Evolutionary conservation across 768 basidiomycete species (phyloP), one percentile per base, ranked within the genome.

Genomic region (Leccinum barrowsii): DNA sequence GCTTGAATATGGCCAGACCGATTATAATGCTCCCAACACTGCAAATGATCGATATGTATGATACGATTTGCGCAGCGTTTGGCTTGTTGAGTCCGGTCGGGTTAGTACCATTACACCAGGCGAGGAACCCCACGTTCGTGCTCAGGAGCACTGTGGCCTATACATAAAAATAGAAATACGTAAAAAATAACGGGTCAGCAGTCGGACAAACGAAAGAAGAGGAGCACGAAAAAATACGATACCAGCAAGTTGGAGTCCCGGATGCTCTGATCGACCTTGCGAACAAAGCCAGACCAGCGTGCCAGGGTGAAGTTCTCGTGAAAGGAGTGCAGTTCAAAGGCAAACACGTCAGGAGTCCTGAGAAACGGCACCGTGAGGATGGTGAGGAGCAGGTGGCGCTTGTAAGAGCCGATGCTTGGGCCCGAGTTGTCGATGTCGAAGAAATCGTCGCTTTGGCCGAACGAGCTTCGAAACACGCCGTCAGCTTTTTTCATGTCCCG

Each of bases 221-320:
- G 4, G 40, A n/a, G 40, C 40, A 42, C 40, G 42, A 15, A 4
- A 42, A 24, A 42, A 24, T 13, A 52, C n/a, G 47, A 52, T 60
- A 70, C 70, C 63, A 72, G 57, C 32, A 72, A 49, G 42, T 72
- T 72, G 32, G 70, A 72, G 37, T 72, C 70, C 13, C 70, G 68
- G 21, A 72, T 69, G n/a, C 70, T 72, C 21, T 59, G 60, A 55
- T 72, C 72, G 0, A 72, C 70, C 42, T 72, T 72, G 21, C 55
- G 52, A 19, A 72, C 72, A 59, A 72, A 73, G n/a, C 11, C 58
- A 13, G 58, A 60, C 72, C 70, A 73, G 8, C 70, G 63, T 4
- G 37, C 54, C 8, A 65, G 68, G 7, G 65, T 66, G 50, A 72
- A 72, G 46, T 34, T 62, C 13, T 72, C 66, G 22, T 65, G 68